phyloP scores from a whole-genome alignment of 2,329 filamentous ascomycete species.

The Cladosporium sp. region DNA sequence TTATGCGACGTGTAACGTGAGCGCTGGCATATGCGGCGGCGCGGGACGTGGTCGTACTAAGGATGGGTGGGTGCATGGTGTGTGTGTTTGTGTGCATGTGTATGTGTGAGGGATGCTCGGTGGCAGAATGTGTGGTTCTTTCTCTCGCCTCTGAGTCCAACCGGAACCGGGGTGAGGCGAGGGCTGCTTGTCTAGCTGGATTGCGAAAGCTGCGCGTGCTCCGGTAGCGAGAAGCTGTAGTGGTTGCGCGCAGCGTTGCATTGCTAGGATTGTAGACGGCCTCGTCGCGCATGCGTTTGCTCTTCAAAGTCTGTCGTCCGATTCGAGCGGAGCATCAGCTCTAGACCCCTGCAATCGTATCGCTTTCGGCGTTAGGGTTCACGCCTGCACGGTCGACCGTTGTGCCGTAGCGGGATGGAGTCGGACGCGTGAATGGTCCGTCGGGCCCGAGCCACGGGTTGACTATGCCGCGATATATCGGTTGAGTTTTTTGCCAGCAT shows the following conservation, averaged over 20 bases:
- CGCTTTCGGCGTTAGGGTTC: constrained; percentile 21
- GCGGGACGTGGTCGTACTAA: neutral
- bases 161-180: neutral
- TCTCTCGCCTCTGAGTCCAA: neutral
- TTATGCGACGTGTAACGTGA: constrained; percentile 10
- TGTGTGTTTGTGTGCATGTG: neutral
- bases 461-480: neutral
- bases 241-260: neutral
- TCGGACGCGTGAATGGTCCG: constrained; percentile 4
- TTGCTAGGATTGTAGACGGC: neutral
- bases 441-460: constrained; percentile 10
- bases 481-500: neutral
- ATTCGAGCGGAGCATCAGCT: neutral
- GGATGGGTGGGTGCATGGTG: neutral
- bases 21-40: constrained; percentile 9
- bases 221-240: neutral
- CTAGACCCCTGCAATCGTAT: neutral
- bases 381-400: constrained; percentile 18
- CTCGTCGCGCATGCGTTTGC: neutral
- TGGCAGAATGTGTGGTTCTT: neutral
- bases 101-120: neutral
- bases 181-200: neutral
- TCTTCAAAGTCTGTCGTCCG: neutral
- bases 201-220: too few relatives aligned
- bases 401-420: constrained; percentile 13